These are phyloP conservation scores for Rhodotorula kratochvilovae DNA, from an alignment of 768 basidiomycete genomes.

Conservation along the genomic window DNA sequence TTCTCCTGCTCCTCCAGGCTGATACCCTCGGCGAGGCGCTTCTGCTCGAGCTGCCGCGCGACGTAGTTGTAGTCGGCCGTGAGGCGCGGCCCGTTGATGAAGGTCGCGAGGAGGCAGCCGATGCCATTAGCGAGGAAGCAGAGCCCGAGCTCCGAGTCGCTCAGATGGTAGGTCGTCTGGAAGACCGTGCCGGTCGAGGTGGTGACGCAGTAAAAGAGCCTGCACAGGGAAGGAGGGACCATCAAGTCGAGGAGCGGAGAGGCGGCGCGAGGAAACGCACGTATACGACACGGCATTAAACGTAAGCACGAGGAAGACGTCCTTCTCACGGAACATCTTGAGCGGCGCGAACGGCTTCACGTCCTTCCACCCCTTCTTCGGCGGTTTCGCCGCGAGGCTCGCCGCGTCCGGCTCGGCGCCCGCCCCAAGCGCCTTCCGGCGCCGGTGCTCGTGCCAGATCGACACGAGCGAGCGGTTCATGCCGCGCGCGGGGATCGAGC, in stretches of 20 bases:
- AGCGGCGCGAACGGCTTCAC: conserved; percentile 44
- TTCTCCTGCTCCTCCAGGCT: conserved; percentile 34
- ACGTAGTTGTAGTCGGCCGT: conserved; percentile 62
- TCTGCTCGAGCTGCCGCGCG: conserved; percentile 43
- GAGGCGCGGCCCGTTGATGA: conserved; percentile 60
- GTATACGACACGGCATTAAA: conserved; percentile 31
- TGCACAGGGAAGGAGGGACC: not conserved
- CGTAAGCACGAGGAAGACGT: conserved; percentile 53
- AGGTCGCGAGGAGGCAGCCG: conserved; percentile 63
- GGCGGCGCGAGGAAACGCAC: not conserved
- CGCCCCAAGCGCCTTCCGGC: not conserved
- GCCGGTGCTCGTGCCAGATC: conserved; percentile 37
- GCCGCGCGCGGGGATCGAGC: conserved; percentile 48
- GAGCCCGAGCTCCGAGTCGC: conserved; percentile 64
- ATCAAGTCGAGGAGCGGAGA: too few species aligned
- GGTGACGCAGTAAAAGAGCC: conserved; percentile 60
- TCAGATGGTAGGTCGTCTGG: conserved; percentile 57
- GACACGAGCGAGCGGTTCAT: conserved; percentile 48
- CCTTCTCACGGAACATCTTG: conserved; percentile 56
- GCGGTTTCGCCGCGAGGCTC: conserved; percentile 15
- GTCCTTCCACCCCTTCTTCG: conserved; percentile 31
- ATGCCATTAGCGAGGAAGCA: conserved; percentile 73
- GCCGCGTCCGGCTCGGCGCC: not conserved
- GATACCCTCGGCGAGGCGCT: conserved; percentile 1
- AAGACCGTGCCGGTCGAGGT: conserved; percentile 64